Percentiles rank a stretch among this genome's conserved stretches.
These are phyloP conservation scores for Amanita pallidorosea DNA, from an alignment of 768 basidiomycete genomes.

Conservation along the genomic window DNA sequence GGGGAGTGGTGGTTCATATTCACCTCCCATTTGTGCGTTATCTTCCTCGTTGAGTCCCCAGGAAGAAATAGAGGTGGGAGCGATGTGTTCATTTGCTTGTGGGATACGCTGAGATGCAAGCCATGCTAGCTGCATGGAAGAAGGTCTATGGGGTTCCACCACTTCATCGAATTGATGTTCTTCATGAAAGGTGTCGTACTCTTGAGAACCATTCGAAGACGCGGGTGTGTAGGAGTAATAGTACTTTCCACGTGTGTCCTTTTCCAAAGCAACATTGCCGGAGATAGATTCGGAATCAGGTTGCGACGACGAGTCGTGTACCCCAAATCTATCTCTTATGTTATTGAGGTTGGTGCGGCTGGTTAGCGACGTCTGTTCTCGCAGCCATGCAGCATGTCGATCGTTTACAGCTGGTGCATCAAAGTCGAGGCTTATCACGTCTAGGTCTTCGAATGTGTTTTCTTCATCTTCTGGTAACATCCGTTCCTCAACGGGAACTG, in stretches of 20 bases:
- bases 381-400: conserved; percentile 72
- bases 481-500: not conserved
- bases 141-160: conserved; percentile 35
- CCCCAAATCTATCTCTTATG: conserved; percentile 42
- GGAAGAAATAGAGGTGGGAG: conserved; percentile 12
- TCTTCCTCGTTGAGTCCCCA: not conserved
- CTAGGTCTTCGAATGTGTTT: conserved; percentile 3
- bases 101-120: conserved; percentile 41
- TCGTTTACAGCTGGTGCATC: conserved; percentile 42
- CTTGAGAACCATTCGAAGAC: conserved; percentile 43
- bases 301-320: conserved; percentile 37
- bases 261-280: conserved; percentile 42
- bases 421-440: conserved; percentile 29
- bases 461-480: not conserved
- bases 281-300: conserved; percentile 43
- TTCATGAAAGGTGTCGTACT: conserved; percentile 38
- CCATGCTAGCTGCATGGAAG: conserved; percentile 60
- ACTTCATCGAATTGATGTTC: conserved; percentile 14
- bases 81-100: conserved; percentile 17
- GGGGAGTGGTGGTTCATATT: conserved; percentile 17
- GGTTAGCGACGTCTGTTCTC: conserved; percentile 66
- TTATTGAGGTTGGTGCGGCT: conserved; percentile 51
- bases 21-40: conserved; percentile 12
- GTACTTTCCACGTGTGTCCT: conserved; percentile 59
- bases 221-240: conserved; percentile 62